A percentile compares a stretch with the other conserved stretches of the same genome.
Conservation (phyloP, 192 early-diverging fungal genomes). For the Linnemannia zychae region DNA sequence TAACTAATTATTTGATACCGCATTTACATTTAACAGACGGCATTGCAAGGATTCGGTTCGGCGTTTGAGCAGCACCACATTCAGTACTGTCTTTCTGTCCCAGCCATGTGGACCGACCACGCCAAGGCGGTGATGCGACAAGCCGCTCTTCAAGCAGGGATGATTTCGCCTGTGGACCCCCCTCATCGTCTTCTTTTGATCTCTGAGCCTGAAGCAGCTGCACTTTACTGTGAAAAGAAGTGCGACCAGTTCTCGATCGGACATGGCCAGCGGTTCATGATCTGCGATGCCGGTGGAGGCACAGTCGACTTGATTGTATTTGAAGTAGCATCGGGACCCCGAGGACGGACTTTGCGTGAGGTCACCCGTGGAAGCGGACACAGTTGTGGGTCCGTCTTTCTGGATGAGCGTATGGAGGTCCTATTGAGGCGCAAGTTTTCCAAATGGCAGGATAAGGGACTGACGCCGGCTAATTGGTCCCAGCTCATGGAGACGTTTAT, state of each 20-base stretch:
- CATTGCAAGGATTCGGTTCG: slow-evolving; percentile 61
- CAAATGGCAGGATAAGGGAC: slow-evolving; percentile 41
- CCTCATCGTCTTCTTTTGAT: slow-evolving; percentile 60
- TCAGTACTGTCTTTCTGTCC: slow-evolving; percentile 66
- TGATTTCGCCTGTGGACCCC: slow-evolving; percentile 58
- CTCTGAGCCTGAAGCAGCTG: slow-evolving; percentile 46
- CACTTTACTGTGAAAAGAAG: slow-evolving; percentile 53
- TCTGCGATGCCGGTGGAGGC: slow-evolving; percentile 60
- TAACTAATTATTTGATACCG: not conserved
- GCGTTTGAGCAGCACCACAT: slow-evolving; percentile 63
- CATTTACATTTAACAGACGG: slow-evolving; percentile 12
- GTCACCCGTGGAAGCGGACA: slow-evolving; percentile 62
- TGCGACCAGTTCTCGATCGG: slow-evolving; percentile 49
- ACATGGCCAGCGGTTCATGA: slow-evolving; percentile 56
- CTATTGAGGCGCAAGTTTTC: slow-evolving; percentile 53
- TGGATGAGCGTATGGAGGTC: slow-evolving; percentile 60
- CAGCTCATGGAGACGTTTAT: slow-evolving; percentile 63
- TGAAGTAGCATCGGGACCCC: slow-evolving; percentile 55
- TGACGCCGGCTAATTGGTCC: slow-evolving; percentile 37
- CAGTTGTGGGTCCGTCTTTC: slow-evolving; percentile 64
- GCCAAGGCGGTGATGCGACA: slow-evolving; percentile 65
- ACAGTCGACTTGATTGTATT: slow-evolving; percentile 64
- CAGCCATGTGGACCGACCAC: slow-evolving; percentile 68
- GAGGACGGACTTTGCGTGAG: slow-evolving; percentile 57
- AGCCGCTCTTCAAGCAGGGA: slow-evolving; percentile 62